Base-by-base conservation (phyloP, 208 protist species). In the Porcisia hertigi region DNA sequence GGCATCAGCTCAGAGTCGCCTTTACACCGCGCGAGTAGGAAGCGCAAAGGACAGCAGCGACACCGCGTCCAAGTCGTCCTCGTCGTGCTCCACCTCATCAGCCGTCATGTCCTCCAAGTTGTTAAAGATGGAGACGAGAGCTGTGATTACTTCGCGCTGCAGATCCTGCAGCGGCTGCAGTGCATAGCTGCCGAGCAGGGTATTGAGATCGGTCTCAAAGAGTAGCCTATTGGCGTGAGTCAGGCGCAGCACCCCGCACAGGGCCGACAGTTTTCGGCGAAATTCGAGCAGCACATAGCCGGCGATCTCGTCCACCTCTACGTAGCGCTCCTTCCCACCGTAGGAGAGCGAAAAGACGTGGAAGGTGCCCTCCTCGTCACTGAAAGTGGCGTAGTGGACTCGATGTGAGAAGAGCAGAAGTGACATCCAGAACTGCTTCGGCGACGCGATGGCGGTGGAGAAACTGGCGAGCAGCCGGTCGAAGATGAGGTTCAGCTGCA, bases 41-140 rank as follows among this genome's bases (percentile, higher is more conserved):
- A 93, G 79, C 3, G 80, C 86, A 30, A 94, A 88, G 67, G 83
- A 91, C 53, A 96, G 87, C 43, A 89, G 82, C 25, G 92, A 96
- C 0, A 89, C 85, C 23, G 69, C 72, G 67, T 96, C 92, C 34
- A 96, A 72, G 73, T 96, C 91, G 62, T 96, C 91, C 39, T 94
- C 91, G 36, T 94, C 89, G 69, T 96, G 88, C 69, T 92, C 87
- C 55, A 96, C 89, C 76, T 93, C 91, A 52, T 92, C 84, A 0
- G 86, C 88, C 0, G 84, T 91, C 66, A 92, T 86, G 53, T 75
- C 69, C 4, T 96, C 91, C 47, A 87, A 73, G 66, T 89, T 92
- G 64, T 89, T 87, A 67, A 94, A 91, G 63, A 93, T 88, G 52
- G 88, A 81, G 23, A 88, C 87, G 30, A 96, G 83, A 5, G 82